Base-by-base conservation (phyloP, 2,329 filamentous ascomycete genomes). In the Emydomyces testavorans region DNA sequence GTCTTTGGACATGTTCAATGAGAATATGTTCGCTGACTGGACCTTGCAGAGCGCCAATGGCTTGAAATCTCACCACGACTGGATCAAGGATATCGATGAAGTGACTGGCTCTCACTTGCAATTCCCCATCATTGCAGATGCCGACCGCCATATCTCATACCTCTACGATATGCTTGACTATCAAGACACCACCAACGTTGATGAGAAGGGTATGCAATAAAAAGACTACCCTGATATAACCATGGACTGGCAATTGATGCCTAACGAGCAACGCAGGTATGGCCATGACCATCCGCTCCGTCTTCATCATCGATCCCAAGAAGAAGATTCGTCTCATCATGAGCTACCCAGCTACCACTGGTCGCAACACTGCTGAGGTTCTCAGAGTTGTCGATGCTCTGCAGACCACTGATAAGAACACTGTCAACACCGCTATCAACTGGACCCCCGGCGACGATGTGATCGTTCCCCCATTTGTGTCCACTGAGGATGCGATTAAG, bases 251-350 rank as follows among this genome's bases (percentile, higher is more conserved):
- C 24, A 16, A 21, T 28, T n/a, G 34, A 26, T 28, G 16, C n/a
- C 37, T 49, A 32, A 41, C 40, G 38, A 26, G 42, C 45, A 18
- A 21, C 5, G 28, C 13, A 48, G 57, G 57, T 58, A 84, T 90
- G 58, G 87, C 88, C 49, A 90, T 94, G 71, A 94, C 89, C 59
- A 94, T 95, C 71, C 86, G 89, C 61, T 87, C 84, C 58, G 89
- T 94, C 64, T 94, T 93, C 76, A 76, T 94, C 71, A 92, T 94
- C 67, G 88, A 94, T 73, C 88, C 88, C 55, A 80, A 79, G 69
- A 94, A 94, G 81, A 90, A 83, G 68, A 92, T 94, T 71, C 83
- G 89, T 60, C 80, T 89, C 65, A 93, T 87, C 66, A 83, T 94
- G 73, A 82, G 85, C 63, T 95, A 94, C 75, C 89, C 89, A 36